Evolutionary conservation across 2,329 filamentous ascomycete genomes (phyloP).

Genomic region (Paecilomyces fulvus): DNA sequence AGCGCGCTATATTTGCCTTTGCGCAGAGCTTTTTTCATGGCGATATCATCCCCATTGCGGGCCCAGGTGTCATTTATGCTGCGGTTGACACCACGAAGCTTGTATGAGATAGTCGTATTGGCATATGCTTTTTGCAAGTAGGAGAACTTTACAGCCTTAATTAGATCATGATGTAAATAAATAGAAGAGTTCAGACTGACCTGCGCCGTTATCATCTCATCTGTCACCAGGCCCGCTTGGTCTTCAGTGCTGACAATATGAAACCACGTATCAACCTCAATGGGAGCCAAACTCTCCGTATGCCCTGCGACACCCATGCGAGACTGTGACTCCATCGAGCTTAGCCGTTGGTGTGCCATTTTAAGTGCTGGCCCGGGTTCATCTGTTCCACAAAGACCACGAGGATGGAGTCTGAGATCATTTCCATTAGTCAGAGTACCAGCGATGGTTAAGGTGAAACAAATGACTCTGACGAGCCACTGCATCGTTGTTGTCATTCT

Average conservation of each 20-base stretch:
- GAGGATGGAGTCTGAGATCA: constrained; percentile 9
- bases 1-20: constrained; percentile 46
- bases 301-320: constrained; percentile 6
- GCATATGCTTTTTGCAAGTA: constrained; percentile 40
- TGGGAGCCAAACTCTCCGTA: constrained; percentile 14
- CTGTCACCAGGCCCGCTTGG: constrained; percentile 18
- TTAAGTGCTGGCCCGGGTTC: constrained; percentile 19
- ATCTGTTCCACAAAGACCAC: constrained; percentile 24
- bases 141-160: constrained; percentile 15
- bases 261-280: constrained; percentile 35
- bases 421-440: constrained; percentile 11
- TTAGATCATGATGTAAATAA: background rate
- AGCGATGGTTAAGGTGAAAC: constrained; percentile 12
- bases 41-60: constrained; percentile 38
- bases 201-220: constrained; percentile 27
- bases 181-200: constrained; percentile 12
- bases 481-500: constrained; percentile 16
- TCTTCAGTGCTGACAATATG: constrained; percentile 32
- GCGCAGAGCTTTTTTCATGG: constrained; percentile 47
- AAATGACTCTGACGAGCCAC: constrained; percentile 11
- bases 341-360: constrained; percentile 17
- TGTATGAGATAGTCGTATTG: constrained; percentile 41
- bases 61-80: constrained; percentile 50
- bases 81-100: constrained; percentile 40
- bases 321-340: constrained; percentile 8